These are phyloP conservation scores for Termitomyces bulborhizus DNA, from an alignment of 768 basidiomycete species.

Conservation along the genomic window DNA sequence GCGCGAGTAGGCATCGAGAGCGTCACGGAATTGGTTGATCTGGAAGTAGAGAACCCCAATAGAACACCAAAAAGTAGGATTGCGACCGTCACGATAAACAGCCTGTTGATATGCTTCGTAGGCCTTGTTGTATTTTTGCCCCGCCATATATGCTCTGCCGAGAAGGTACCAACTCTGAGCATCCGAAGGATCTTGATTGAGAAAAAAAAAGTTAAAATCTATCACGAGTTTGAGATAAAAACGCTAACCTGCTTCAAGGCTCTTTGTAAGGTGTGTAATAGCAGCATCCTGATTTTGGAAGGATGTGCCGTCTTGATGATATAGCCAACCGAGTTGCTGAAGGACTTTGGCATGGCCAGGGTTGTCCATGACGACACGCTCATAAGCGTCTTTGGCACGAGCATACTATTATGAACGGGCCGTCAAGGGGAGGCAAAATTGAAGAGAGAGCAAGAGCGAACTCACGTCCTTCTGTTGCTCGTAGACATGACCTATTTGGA, in stretches of 20 bases:
- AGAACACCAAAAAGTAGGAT: slow-evolving; percentile 99
- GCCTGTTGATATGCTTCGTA: slow-evolving; percentile 99
- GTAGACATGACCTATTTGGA: slow-evolving; percentile 98
- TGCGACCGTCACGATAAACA: slow-evolving; percentile 96
- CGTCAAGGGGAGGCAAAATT: not conserved
- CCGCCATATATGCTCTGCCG: slow-evolving; percentile 97
- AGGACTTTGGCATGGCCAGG: slow-evolving; percentile 95
- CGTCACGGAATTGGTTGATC: slow-evolving; percentile 99
- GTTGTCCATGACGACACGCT: slow-evolving; percentile 89
- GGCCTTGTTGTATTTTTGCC: slow-evolving; percentile 98
- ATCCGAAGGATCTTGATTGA: slow-evolving; percentile 72
- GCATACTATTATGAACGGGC: slow-evolving; percentile 50
- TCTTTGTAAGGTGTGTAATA: slow-evolving; percentile 90
- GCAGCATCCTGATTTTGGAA: slow-evolving; percentile 97
- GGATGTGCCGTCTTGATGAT: slow-evolving; percentile 90
- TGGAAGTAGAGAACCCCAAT: slow-evolving; percentile 99
- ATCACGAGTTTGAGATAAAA: not conserved
- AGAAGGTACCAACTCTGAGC: slow-evolving; percentile 99
- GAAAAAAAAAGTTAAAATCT: not conserved
- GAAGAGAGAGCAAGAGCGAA: slow-evolving; percentile 5
- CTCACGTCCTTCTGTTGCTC: slow-evolving; percentile 94
- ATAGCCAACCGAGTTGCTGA: slow-evolving; percentile 96
- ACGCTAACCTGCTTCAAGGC: slow-evolving; percentile 83
- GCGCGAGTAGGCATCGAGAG: slow-evolving; percentile 96
- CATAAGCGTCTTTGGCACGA: slow-evolving; percentile 91